Evolutionary conservation across 2,329 filamentous ascomycete genomes (phyloP), one percentile per base, ranked within the genome.

Genomic region (Sarocladium oryzae): DNA sequence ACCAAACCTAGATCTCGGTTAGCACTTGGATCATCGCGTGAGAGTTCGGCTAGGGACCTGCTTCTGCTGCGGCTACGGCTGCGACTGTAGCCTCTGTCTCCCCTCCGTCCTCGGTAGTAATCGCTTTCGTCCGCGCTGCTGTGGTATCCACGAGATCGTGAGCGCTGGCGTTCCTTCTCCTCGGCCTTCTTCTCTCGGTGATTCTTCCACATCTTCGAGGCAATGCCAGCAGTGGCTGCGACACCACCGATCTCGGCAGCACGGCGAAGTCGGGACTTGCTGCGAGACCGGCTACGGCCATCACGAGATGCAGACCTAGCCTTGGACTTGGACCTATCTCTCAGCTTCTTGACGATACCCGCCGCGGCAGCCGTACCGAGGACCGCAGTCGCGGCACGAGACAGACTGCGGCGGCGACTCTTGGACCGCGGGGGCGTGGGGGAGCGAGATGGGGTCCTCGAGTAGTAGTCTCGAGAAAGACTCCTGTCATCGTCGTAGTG

Each of bases 1-100:
- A 85, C 79, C 74, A 84, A 74, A 70, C 80, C 81, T 81, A 84
- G 71, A 70, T 82, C 79, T 72, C 74, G 76, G 79, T 84, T 80
- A 83, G 77, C 74, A 65, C 67, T 68, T 62, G 69, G 68, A 65
- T 76, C 73, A 60, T 73, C 73, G 69, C 73, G 68, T 66, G 66
- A 68, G 70, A 70, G 69, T 69, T 69, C 67, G 69, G 73, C 70
- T 62, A 66, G 65, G 67, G 78, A 79, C 69, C 74, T 76, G 52
- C 64, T 70, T 60, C 63, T 65, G 56, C 58, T 61, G 40, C 63
- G 63, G 21, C 33, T 50, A 4, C 32, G 32, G 21, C 33, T 50
- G 8, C 32, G 32, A n/a, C 30, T 26, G 20, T 37, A 37, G 32
- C 33, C 46, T 49, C 46, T 24, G 4, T 32, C 28, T 23, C 46